Conservation (phyloP, 805 yeast species). For the Kregervanrija delftensis region DNA sequence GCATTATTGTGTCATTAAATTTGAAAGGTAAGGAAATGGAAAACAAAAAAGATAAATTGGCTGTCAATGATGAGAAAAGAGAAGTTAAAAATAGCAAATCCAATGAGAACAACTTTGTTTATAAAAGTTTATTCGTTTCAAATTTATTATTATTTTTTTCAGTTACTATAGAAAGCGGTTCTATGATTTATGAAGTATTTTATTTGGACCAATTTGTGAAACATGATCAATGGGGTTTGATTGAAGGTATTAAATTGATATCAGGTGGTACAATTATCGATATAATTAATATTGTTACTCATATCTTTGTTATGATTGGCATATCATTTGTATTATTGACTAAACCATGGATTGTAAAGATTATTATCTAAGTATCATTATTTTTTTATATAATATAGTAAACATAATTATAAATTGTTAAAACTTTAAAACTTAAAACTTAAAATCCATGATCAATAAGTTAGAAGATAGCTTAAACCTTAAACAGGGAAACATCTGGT, state of each 20-base stretch:
- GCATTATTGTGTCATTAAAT: neutral
- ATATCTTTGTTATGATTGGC: slow-evolving; percentile 8
- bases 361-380: neutral
- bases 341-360: slow-evolving; percentile 9
- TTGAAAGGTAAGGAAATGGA: slow-evolving; percentile 2
- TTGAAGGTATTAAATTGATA: slow-evolving; percentile 6
- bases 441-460: neutral
- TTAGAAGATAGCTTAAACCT: neutral
- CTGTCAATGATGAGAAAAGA: no score
- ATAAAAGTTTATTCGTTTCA: no score
- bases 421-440: no score
- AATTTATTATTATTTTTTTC: no score
- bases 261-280: slow-evolving; percentile 12
- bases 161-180: no score
- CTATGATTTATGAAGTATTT: slow-evolving; percentile 1
- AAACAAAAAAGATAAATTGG: no score
- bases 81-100: no score
- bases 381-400: no score
- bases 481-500: slow-evolving; percentile 44
- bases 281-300: slow-evolving; percentile 11
- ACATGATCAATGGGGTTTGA: slow-evolving; percentile 5
- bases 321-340: slow-evolving; percentile 1
- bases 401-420: no score
- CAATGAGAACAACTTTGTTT: no score
- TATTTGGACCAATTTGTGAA: slow-evolving; percentile 3